Conservation (phyloP, 441 rosid genomes). For the Populus hybrid region DNA sequence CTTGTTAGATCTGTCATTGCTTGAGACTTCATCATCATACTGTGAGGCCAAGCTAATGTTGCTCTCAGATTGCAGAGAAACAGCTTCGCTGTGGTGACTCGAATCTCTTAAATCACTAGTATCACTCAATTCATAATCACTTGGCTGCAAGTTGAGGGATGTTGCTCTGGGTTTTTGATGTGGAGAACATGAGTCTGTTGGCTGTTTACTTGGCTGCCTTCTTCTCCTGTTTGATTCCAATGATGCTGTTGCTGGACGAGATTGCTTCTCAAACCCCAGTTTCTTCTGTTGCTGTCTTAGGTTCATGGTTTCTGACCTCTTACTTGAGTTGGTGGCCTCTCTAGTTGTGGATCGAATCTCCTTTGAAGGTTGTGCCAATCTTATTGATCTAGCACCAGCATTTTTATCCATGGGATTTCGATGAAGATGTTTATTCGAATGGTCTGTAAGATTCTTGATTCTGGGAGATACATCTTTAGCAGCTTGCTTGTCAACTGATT, state of each 20-base stretch:
- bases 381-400: conserved; percentile 23
- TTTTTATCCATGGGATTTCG: conserved; percentile 30
- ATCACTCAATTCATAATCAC: conserved; percentile 48
- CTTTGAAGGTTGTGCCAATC: conserved; percentile 29
- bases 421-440: conserved; percentile 26
- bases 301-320: conserved; percentile 41
- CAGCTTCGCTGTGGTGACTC: conserved; percentile 38
- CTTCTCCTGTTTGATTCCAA: conserved; percentile 43
- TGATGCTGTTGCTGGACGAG: conserved; percentile 36
- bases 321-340: conserved; percentile 34
- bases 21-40: conserved; percentile 62
- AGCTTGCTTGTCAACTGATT: conserved; percentile 32
- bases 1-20: conserved; percentile 45
- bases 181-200: conserved; percentile 46
- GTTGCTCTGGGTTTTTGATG: conserved; percentile 34
- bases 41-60: conserved; percentile 47
- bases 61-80: conserved; percentile 57
- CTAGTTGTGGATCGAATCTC: conserved; percentile 29
- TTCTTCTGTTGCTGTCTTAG: conserved; percentile 54
- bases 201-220: conserved; percentile 45
- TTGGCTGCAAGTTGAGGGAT: conserved; percentile 34
- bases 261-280: conserved; percentile 44
- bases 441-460: conserved; percentile 32
- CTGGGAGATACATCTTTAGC: conserved; percentile 47
- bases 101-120: conserved; percentile 46